Evolutionary conservation across 192 early-diverging fungal genomes (phyloP).

Genomic region (Podila horticola): DNA sequence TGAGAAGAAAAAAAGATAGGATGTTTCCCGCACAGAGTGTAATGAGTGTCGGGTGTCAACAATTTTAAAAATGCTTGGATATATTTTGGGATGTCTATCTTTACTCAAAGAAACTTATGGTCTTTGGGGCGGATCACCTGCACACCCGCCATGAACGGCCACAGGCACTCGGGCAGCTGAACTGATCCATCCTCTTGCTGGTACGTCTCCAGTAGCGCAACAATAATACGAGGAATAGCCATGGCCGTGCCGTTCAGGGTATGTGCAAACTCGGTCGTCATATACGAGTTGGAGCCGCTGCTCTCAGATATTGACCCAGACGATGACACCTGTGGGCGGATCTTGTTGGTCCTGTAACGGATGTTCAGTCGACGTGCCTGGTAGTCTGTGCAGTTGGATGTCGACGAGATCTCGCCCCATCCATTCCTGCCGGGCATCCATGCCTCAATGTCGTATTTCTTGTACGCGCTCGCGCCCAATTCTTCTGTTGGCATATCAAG

Average conservation of each 20-base stretch:
- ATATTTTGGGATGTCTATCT: too few relatives aligned
- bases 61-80: too few relatives aligned
- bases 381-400: constrained; percentile 95
- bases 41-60: too few relatives aligned
- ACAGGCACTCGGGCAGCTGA: constrained; percentile 72
- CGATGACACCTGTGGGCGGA: constrained; percentile 5
- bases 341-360: constrained; percentile 60
- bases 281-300: constrained; percentile 32
- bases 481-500: constrained; percentile 95
- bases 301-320: constrained; percentile 17
- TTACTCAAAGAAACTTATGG: neutral
- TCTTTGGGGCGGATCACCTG: constrained; percentile 39
- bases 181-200: constrained; percentile 79
- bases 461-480: constrained; percentile 89
- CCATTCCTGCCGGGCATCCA: constrained; percentile 93
- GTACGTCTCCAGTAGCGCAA: constrained; percentile 88
- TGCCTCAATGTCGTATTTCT: constrained; percentile 94
- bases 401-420: constrained; percentile 91
- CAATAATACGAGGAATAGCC: constrained; percentile 89
- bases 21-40: too few relatives aligned
- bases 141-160: constrained; percentile 76
- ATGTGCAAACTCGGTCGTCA: constrained; percentile 77
- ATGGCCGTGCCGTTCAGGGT: constrained; percentile 94
- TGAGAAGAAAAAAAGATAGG: too few relatives aligned
- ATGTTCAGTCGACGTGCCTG: constrained; percentile 89